Evolutionary conservation across 306 rosid genomes (phyloP).

Genomic region (Acacia melanoxylon): DNA sequence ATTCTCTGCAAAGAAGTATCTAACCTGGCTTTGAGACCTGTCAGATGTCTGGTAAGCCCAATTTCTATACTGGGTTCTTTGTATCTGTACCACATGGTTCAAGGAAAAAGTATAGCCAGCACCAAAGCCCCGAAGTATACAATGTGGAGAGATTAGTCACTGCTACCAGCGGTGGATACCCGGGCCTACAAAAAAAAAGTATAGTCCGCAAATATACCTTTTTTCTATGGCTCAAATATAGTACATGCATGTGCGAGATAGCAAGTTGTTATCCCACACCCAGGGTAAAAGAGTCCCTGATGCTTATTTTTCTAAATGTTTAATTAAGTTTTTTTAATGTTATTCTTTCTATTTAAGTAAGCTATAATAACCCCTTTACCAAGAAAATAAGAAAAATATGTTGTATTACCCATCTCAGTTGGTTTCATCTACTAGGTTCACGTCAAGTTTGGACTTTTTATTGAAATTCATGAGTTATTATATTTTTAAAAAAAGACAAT

Average conservation of each 20-base stretch:
- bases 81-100: neutral
- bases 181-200: no score
- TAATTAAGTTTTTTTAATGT: no score
- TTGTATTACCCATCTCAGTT: neutral
- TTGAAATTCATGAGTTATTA: no score
- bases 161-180: no score
- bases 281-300: neutral
- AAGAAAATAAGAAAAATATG: neutral
- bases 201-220: neutral
- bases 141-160: no score
- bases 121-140: no score
- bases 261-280: neutral
- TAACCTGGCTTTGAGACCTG: constrained; percentile 22
- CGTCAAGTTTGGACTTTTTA: neutral
- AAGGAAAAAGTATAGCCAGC: neutral
- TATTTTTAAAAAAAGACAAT: no score
- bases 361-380: neutral
- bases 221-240: neutral
- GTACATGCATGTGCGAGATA: neutral
- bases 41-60: neutral
- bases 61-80: neutral
- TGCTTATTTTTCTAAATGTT: neutral
- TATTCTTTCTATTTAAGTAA: neutral
- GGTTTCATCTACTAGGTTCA: neutral
- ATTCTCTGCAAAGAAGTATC: constrained; percentile 15